Conservation (phyloP, 2,329 filamentous ascomycete species). For the Rhinocladiella similis region DNA sequence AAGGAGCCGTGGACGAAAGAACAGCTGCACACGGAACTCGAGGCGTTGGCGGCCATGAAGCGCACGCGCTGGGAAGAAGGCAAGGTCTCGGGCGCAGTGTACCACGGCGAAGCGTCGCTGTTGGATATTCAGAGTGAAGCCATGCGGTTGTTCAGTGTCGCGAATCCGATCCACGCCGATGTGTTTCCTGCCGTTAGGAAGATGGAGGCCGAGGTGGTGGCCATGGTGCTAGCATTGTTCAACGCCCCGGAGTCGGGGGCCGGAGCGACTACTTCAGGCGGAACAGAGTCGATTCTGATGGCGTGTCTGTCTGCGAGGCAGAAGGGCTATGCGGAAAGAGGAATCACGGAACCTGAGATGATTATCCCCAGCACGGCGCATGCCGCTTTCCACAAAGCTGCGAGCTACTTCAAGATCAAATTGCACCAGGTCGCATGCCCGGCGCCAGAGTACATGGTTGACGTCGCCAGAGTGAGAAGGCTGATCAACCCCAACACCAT, state of each 20-base stretch:
- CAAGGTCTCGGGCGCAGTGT: conserved; percentile 89
- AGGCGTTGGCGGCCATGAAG: conserved; percentile 77
- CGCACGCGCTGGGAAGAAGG: conserved; percentile 98
- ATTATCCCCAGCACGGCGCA: conserved; percentile 94
- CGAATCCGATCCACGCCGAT: conserved; percentile 96
- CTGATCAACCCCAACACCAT: conserved; percentile 94
- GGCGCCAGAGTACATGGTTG: conserved; percentile 80
- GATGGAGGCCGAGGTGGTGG: conserved; percentile 98
- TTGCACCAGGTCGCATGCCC: conserved; percentile 85
- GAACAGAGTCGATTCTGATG: conserved; percentile 96
- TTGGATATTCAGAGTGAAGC: conserved; percentile 86
- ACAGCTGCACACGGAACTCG: conserved; percentile 75
- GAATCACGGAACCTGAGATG: conserved; percentile 94
- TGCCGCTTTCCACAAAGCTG: conserved; percentile 94
- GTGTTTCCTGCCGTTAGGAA: conserved; percentile 97
- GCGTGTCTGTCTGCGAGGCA: conserved; percentile 87
- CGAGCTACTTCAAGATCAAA: conserved; percentile 95
- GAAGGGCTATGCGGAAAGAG: conserved; percentile 80
- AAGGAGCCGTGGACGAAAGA: conserved; percentile 81
- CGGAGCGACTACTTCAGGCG: conserved; percentile 87
- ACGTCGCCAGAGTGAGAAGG: conserved; percentile 73
- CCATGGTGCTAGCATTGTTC: conserved; percentile 88
- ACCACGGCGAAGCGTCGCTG: conserved; percentile 84
- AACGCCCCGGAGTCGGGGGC: conserved; percentile 82
- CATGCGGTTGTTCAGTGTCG: conserved; percentile 89